These are phyloP conservation scores for Dipteronia dyeriana DNA, from an alignment of 345 rosid species.

Conservation along the genomic window DNA sequence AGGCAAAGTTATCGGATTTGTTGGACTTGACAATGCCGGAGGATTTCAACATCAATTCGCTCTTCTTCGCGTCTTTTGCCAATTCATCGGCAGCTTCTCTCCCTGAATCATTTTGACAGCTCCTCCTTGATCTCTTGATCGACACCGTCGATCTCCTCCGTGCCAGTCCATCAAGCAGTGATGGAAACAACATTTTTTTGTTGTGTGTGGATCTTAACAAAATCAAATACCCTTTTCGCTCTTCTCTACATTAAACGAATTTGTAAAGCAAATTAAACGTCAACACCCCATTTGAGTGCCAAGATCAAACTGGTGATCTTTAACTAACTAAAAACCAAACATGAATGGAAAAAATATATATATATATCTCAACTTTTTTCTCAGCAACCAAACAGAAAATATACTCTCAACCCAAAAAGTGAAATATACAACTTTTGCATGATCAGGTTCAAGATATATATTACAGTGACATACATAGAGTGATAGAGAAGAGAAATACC, in stretches of 20 bases:
- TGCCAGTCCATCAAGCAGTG: conserved; percentile 65
- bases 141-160: conserved; percentile 41
- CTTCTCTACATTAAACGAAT: neutral
- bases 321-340: neutral
- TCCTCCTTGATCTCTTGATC: conserved; percentile 49
- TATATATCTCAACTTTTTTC: no score
- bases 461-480: no score
- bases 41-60: conserved; percentile 55
- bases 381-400: no score
- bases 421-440: no score
- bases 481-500: neutral
- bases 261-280: neutral
- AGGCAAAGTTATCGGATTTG: conserved; percentile 50
- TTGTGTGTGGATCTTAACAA: neutral
- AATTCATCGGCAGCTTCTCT: conserved; percentile 63
- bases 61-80: conserved; percentile 73
- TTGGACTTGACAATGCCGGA: conserved; percentile 54
- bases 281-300: neutral
- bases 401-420: neutral
- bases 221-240: neutral
- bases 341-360: neutral
- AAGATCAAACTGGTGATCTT: neutral
- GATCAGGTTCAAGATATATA: no score
- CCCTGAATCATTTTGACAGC: conserved; percentile 38
- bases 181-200: conserved; percentile 57